These are phyloP conservation scores for Nicotiana benthamiana DNA, from an alignment of 257 asterid genomes.

Conservation along the genomic window DNA sequence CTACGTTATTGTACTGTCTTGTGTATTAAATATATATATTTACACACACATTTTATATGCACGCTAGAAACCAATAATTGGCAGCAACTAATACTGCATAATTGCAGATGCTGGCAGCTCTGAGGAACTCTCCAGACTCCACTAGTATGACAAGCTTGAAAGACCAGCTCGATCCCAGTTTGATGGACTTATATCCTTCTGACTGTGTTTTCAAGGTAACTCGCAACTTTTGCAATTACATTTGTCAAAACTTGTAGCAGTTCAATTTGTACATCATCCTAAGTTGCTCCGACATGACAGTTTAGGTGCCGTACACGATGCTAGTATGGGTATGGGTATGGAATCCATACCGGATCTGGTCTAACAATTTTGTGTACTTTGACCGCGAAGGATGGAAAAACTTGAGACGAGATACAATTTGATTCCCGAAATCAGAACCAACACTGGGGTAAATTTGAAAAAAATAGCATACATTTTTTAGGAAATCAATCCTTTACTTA, in stretches of 20 bases:
- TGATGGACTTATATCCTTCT: conserved; percentile 80
- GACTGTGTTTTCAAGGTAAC: conserved; percentile 92
- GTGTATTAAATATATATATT: not conserved
- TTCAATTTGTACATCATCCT: not conserved
- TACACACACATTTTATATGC: not conserved
- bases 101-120: conserved; percentile 82
- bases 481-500: no score
- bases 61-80: not conserved
- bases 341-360: no score
- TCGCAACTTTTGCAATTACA: not conserved
- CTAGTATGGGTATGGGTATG: no score
- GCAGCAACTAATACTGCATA: conserved; percentile 10
- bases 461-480: no score
- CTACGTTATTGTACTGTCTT: not conserved
- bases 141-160: conserved; percentile 75
- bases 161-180: conserved; percentile 67
- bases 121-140: conserved; percentile 71
- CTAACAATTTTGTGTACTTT: no score
- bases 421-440: no score
- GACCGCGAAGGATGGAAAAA: no score
- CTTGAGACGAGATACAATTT: no score
- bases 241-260: not conserved
- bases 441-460: no score
- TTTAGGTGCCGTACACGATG: no score
- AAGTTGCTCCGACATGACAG: no score